Evolutionary conservation across 495 filamentous ascomycete genomes (phyloP), one percentile per base, ranked within the genome.

Genomic region (Sporormia fimetaria): DNA sequence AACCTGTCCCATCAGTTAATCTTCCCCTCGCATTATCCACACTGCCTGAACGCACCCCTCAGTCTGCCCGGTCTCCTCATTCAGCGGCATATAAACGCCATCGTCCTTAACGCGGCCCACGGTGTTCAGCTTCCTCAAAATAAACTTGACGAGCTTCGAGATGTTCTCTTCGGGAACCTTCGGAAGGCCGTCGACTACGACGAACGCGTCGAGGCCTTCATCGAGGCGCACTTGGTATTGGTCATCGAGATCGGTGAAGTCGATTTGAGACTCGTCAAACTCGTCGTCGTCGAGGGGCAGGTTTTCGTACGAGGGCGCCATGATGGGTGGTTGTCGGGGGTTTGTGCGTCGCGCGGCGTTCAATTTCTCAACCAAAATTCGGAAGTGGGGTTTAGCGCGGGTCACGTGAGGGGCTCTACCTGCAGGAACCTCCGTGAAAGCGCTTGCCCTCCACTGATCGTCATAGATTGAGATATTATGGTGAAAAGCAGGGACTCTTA

Each of bases 211-310:
- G 55, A 94, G 76, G 38, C 90, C 88, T 61, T 94, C 83, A 60
- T 98, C 88, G 35, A 94, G 70, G 54, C 87, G 85, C 27, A 95
- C 90, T 62, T 96, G 87, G 56, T 83, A 94, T 62, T 92, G 82
- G 57, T 84, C 86, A 56, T 76, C 71, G 46, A 98, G 73, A 66
- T 98, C 90, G 40, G 83, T 86, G 63, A 93, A 86, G 57, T 98
- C 90, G 58, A 95, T 77, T 54, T 83, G 84, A 56, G 86, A 77
- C 48, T 93, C 85, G 62, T 86, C 81, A 56, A 87, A 67, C 51
- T 74, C 80, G 37, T 87, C 81, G 57, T 92, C 84, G 61, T 53
- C 50, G 24, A 87, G 80, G 51, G 84, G 65, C 44, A 81, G 61
- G 42, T 73, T 73, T 48, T 80, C 69, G 57, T 74, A 80, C 68